Base-by-base conservation (phyloP, 805 yeast genomes). In the Saccharomyces kudriavzevii region DNA sequence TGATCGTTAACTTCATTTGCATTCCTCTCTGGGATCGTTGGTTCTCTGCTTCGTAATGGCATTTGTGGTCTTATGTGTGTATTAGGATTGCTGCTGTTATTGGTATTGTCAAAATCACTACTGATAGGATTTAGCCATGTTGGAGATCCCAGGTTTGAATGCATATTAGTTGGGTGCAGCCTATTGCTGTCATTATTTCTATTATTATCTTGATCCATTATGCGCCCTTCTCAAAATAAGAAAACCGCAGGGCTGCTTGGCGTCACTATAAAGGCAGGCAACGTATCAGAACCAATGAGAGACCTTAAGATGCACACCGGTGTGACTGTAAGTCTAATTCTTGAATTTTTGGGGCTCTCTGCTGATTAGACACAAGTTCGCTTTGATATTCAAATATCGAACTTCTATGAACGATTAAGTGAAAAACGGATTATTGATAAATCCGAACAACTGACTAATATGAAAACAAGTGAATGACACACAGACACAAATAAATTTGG, bases 41-140 rank as follows among this genome's bases (percentile, higher is more conserved):
- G 14, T 25, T 45, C 29, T 14, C 48, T 26, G 10, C 27, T 45
- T 24, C 48, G 27, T 10, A 17, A 25, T n/a, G 43, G 43, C 43
- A 35, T 35, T 35, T 30, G 27, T 48, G 40, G 35, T 48, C 46
- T 48, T 30, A 17, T 30, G 50, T 20, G 30, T 30, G n/a, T 45
- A 48, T 11, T 40, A 6, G 56, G 54, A 22, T 58, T 57, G 25
- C 53, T 57, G 40, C 56, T 57, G 27, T 55, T 58, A 10, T 49
- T 49, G 11, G 4, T 35, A 17, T 35, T 17, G 40, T 35, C 22
- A 20, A 20, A 35, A 35, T 35, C 24, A 17, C 1, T 17, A 17
- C 22, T 17, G 17, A 2, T 17, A 4, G 29, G 6, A 17, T 20
- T 35, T 24, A 35, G 24, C 43, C 43, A 35, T 6, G 20, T 3